These are phyloP conservation scores for Turritis glabra DNA, from an alignment of 345 rosid genomes.

Conservation along the genomic window DNA sequence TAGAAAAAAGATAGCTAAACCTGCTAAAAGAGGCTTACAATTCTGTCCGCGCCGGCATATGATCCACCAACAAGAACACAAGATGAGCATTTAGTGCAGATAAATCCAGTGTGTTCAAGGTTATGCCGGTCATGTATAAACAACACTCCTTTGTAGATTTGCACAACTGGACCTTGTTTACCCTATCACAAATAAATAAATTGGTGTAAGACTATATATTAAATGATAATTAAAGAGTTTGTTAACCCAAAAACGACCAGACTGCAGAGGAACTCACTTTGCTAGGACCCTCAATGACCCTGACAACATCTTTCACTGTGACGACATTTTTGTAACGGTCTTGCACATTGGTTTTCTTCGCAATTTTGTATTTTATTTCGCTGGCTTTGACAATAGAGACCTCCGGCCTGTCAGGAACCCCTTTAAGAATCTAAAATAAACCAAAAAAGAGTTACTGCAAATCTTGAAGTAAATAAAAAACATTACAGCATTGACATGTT, in stretches of 20 bases:
- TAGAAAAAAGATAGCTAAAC: neutral
- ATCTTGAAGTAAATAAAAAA: neutral
- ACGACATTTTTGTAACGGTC: conserved; percentile 66
- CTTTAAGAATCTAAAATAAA: conserved; percentile 64
- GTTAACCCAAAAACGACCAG: neutral
- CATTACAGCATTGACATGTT: neutral
- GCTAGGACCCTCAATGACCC: conserved; percentile 79
- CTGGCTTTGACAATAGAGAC: conserved; percentile 66
- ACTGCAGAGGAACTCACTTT: conserved; percentile 53
- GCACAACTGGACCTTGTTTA: conserved; percentile 85
- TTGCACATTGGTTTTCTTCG: conserved; percentile 58
- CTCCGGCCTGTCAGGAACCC: conserved; percentile 80
- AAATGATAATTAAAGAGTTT: neutral
- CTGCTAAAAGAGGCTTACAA: conserved; percentile 45
- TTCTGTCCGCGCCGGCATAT: conserved; percentile 54
- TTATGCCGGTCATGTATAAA: conserved; percentile 82
- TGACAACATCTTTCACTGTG: conserved; percentile 73
- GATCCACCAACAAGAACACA: conserved; percentile 78
- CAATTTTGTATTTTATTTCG: conserved; percentile 80
- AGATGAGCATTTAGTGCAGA: conserved; percentile 68
- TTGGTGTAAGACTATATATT: neutral
- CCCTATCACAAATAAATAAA: conserved; percentile 49
- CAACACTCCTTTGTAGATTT: conserved; percentile 65
- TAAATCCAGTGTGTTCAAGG: conserved; percentile 84
- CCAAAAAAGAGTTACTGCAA: conserved; percentile 13